A percentile compares a stretch with the other conserved stretches of the same genome.
Evolutionary conservation across 1,284 basidiomycete species (phyloP).

Genomic region (Lentinula novae-zelandiae): DNA sequence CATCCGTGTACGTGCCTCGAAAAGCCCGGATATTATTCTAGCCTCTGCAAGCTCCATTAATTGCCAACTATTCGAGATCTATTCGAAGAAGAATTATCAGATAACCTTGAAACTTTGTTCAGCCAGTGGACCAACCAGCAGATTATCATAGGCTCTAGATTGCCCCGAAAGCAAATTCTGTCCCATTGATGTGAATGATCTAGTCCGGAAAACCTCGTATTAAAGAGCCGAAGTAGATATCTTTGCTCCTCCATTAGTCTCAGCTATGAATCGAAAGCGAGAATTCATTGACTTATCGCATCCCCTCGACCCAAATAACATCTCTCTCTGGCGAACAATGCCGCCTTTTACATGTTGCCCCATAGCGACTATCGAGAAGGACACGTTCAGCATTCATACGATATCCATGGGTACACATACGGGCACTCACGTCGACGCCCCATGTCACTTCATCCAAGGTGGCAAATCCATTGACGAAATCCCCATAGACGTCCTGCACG

Average conservation of each 20-base stretch:
- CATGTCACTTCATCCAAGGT: conserved; percentile 59
- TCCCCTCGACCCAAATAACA: conserved; percentile 32
- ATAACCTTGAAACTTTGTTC: no score
- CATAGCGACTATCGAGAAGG: conserved; percentile 30
- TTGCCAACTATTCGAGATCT: not conserved
- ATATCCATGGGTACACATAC: conserved; percentile 55
- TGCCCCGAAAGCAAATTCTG: conserved; percentile 21
- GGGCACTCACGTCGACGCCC: conserved; percentile 74
- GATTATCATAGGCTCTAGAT: conserved; percentile 12
- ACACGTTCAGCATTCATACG: conserved; percentile 47
- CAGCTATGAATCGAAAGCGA: not conserved
- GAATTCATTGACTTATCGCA: conserved; percentile 52
- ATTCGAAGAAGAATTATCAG: not conserved
- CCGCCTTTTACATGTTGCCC: conserved; percentile 38
- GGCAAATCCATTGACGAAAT: conserved; percentile 55
- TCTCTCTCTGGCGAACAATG: conserved; percentile 53
- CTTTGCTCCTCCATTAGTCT: not conserved
- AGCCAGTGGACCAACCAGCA: not conserved
- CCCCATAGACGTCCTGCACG: conserved; percentile 46
- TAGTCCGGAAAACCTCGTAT: conserved; percentile 43
- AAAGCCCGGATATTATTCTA: not conserved
- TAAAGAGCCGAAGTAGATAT: not conserved
- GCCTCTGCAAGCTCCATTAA: not conserved
- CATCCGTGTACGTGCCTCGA: not conserved
- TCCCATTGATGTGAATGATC: not conserved